Conservation (phyloP, 257 asterid genomes). For the Ehretia macrophylla region DNA sequence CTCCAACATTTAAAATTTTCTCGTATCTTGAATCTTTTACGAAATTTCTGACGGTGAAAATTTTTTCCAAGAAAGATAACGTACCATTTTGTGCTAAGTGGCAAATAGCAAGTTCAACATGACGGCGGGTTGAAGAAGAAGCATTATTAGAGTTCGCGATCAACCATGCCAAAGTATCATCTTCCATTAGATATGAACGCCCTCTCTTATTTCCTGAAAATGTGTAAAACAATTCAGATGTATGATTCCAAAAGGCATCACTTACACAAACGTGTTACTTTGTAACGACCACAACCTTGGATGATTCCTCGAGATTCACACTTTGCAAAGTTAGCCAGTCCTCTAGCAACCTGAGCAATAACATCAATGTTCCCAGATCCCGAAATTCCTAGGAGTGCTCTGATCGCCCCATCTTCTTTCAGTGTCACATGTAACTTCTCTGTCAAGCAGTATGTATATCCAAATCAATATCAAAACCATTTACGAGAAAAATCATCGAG, state of each 20-base stretch:
- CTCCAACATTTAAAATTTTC: too few species aligned
- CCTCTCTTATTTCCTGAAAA: slow-evolving; percentile 66
- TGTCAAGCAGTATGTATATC: slow-evolving; percentile 24
- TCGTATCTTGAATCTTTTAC: too few species aligned
- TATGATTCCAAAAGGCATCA: slow-evolving; percentile 1
- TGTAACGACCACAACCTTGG: slow-evolving; percentile 44
- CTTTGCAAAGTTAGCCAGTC: slow-evolving; percentile 84
- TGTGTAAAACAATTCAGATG: slow-evolving; percentile 13
- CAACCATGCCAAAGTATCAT: slow-evolving; percentile 73
- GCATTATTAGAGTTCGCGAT: slow-evolving; percentile 51
- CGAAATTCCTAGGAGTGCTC: slow-evolving; percentile 66
- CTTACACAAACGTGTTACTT: neutral
- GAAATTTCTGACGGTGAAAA: too few species aligned
- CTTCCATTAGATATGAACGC: slow-evolving; percentile 70
- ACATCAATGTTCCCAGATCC: slow-evolving; percentile 60
- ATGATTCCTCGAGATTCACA: slow-evolving; percentile 81
- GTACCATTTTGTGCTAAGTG: slow-evolving; percentile 95
- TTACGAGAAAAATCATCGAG: neutral
- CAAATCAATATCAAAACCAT: slow-evolving; percentile 5
- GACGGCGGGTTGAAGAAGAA: slow-evolving; percentile 64
- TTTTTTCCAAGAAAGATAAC: neutral
- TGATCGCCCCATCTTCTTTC: slow-evolving; percentile 78
- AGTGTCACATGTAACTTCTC: slow-evolving; percentile 58
- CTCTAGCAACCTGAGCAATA: slow-evolving; percentile 83
- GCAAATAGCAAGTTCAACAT: slow-evolving; percentile 84